Evolutionary conservation across 352 stramenopile genomes (phyloP), one percentile per base, ranked within the genome.

Genomic region (Phytopythium boreale): DNA sequence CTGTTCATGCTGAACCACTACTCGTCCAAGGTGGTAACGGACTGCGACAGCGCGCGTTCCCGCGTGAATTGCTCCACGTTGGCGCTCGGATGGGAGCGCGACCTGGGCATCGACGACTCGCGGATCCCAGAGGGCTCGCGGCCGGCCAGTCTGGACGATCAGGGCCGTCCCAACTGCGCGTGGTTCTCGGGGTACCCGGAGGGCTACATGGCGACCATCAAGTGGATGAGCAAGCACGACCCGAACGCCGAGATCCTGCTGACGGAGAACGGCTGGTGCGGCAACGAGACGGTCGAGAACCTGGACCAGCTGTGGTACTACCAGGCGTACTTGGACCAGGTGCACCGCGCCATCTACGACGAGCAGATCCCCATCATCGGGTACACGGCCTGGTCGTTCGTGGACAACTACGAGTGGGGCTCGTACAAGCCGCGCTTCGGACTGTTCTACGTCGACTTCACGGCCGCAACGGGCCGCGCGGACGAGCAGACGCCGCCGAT

Each of bases 1-100:
- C 92, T 98, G 60, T 93, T 99, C 59, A 97, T 96, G 59, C 75
- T 98, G 22, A 98, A 99, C 75, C 91, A 98, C 69, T 99, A 99
- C 76, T 77, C 70, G 36, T 89, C 93, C 56, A 70, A 72, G 22
- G 56, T 72, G 0, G 79, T 86, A 24, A 86, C 80, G 10, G 72
- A 90, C 66, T 84, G 74, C 93, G 60, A 69, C 43, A 67, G 60
- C 19, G 41, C 47, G 27, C 56, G 62, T 19, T 79, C 74, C 4
- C 58, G 44, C 3, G 52, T 72, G 17, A 59, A 67, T 14, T 85
- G 76, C 53, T 27, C 52, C 22, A 47, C 52, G 15, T 70, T 77
- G 24, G 44, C 61, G 46, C 58, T 69, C 29, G 77, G 77, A 2
- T 83, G 75, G 72, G 63, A 75, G 11, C 63, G 60, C 8, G 74